phyloP scores from a whole-genome alignment of 495 filamentous ascomycete species.

The Penicillium parvum region DNA sequence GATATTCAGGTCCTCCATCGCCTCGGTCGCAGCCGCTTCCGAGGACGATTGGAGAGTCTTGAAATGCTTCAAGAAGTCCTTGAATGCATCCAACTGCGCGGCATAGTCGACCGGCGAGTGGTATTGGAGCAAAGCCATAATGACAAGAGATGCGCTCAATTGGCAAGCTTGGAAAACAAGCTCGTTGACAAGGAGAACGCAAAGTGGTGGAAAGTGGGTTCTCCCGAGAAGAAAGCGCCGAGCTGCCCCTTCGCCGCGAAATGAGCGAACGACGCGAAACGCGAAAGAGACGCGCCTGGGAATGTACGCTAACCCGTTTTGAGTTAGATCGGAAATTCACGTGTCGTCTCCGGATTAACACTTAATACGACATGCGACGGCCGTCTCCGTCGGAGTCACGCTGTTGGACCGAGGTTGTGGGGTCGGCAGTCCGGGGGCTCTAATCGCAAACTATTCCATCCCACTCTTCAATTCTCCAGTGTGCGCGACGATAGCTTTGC shows the following conservation, averaged over 20 bases:
- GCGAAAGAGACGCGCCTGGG: slow-evolving; percentile 12
- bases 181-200: slow-evolving; percentile 10
- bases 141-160: slow-evolving; percentile 16
- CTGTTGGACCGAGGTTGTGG: slow-evolving; percentile 7
- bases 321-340: slow-evolving; percentile 1
- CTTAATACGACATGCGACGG: neutral
- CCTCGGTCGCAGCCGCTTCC: slow-evolving; percentile 66
- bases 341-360: neutral
- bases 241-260: slow-evolving; percentile 4
- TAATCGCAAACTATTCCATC: slow-evolving; percentile 13
- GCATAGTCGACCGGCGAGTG: slow-evolving; percentile 76
- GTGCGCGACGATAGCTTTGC: slow-evolving; percentile 6
- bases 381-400: neutral
- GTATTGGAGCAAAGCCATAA: slow-evolving; percentile 78
- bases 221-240: slow-evolving; percentile 9
- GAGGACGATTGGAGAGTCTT: slow-evolving; percentile 71
- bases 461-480: slow-evolving; percentile 8
- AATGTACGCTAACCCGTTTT: slow-evolving; percentile 4
- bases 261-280: slow-evolving; percentile 14
- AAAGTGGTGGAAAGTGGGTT: slow-evolving; percentile 23
- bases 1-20: slow-evolving; percentile 78
- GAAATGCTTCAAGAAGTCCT: slow-evolving; percentile 82
- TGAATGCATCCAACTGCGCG: slow-evolving; percentile 80
- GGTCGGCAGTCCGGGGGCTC: slow-evolving; percentile 13
- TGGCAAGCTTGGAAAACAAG: neutral